Evolutionary conservation across 2,329 filamentous ascomycete species (phyloP), one percentile per base, ranked within the genome.

Genomic region (Rutstroemia sp.): DNA sequence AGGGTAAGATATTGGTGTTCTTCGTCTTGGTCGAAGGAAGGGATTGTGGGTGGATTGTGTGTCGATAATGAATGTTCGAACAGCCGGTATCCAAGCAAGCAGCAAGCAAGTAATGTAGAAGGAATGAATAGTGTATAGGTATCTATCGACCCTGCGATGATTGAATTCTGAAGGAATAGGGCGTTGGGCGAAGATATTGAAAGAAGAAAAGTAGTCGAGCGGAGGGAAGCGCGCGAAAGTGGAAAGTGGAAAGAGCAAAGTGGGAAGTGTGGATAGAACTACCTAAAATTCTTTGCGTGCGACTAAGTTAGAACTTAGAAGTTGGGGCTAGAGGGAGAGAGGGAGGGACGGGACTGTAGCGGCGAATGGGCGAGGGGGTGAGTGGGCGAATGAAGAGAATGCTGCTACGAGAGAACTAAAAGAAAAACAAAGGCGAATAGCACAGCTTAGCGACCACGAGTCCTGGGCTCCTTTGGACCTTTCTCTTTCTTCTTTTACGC

Each of bases 51-150:
- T 54, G 51, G 44, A 42, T 48, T n/a, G 42, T 23, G 47, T 64
- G 57, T 61, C 60, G 62, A 65, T 46, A 67, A 64, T 57, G 64
- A 66, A 52, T 58, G 62, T 57, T 46, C 61, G 61, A 65, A 66
- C 65, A 65, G 61, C 60, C 62, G 61, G 60, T 54, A 61, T 63
- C 57, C 63, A 55, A 56, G 51, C 45, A 54, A 54, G 51, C 44
- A 54, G 19, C 12, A 46, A 46, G 42, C 42, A 46, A 46, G 19
- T n/a, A 42, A 42, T n/a, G 34, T 23, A 37, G 57, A 59, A 62
- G 55, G 58, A 64, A 60, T 53, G 65, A 61, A 65, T 60, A 27
- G 23, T 48, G 27, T 54, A 10, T 23, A 46, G 25, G 46, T 48
- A 52, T 57, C 50, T 58, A 66, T 65, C 63, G 63, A 62, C 56